Evolutionary conservation across 768 basidiomycete genomes (phyloP), one percentile per base, ranked within the genome.

Genomic region (Suillus spraguei): DNA sequence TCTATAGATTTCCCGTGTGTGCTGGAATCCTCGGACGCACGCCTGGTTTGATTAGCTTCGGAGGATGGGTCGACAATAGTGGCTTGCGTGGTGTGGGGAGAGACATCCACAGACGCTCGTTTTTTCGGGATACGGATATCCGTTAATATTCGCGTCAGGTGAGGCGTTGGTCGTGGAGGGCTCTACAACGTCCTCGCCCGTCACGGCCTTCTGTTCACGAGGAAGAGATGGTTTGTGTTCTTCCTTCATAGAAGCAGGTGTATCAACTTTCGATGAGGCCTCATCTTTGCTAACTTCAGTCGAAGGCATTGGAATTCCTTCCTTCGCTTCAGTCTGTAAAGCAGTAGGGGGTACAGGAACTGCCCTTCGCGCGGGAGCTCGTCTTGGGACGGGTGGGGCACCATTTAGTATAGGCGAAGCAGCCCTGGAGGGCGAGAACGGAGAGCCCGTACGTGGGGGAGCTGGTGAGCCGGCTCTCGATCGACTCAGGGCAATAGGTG

Each of bases 311-410:
- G 56, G 39, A 41, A 58, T 41, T 4, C 39, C 24, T 20, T 58
- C 56, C 11, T 58, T 58, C 28, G 14, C 17, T 20, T 32, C 39
- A 11, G 28, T 13, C 39, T 58, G 60, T 16, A 61, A 22, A 4
- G 68, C 33, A 35, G 64, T 41, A 14, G 69, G 79, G 2, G 78
- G 76, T 11, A 62, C 68, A 47, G 73, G 74, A 4, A 67, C 72
- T 28, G 61, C 64, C 7, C 76, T 77, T 24, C 90, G 81, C 1
- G 83, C 85, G 55, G 87, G 83, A 0, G 90, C 90, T 52, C 90
- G 79, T 47, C 87, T 81, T 0, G 90, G 90, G 28, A 92, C 72
- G 2, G 89, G 90, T 0, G 90, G 89, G 7, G 78, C 76, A 1
- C 66, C 64, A 2, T 65, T 61, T 42, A 46, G 60, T 4, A 70